These are phyloP conservation scores for Diplocarpon rosae DNA, from an alignment of 2,329 filamentous ascomycete genomes.

Conservation along the genomic window DNA sequence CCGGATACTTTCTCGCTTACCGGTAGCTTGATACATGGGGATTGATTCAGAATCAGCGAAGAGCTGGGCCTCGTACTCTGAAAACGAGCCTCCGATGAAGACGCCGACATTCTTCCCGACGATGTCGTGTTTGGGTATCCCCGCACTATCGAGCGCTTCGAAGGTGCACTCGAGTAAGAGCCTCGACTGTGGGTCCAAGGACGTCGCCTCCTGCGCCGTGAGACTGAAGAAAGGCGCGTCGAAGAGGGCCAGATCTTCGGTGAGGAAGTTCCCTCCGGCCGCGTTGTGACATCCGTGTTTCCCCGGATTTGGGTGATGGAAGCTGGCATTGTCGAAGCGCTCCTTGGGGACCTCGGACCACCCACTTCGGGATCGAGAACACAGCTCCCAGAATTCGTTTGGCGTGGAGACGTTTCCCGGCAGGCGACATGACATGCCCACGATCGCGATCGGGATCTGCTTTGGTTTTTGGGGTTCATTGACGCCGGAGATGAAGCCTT, in stretches of 20 bases:
- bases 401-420: conserved; percentile 30
- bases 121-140: conserved; percentile 18
- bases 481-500: conserved; percentile 16
- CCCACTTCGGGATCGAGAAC: conserved; percentile 29
- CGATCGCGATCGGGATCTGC: conserved; percentile 28
- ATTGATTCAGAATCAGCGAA: conserved; percentile 36
- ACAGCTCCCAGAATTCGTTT: conserved; percentile 31
- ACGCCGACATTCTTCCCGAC: conserved; percentile 30
- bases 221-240: conserved; percentile 26
- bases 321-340: conserved; percentile 40
- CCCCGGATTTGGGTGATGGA: conserved; percentile 38
- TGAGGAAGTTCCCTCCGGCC: conserved; percentile 23
- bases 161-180: conserved; percentile 22
- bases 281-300: conserved; percentile 19
- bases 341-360: conserved; percentile 26
- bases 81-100: conserved; percentile 38
- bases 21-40: conserved; percentile 41
- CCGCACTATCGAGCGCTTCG: conserved; percentile 23
- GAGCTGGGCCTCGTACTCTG: conserved; percentile 11
- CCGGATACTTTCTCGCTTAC: conserved; percentile 15
- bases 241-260: conserved; percentile 22
- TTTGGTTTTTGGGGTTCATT: conserved; percentile 10
- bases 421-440: conserved; percentile 30
- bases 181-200: conserved; percentile 27
- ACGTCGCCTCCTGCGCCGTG: conserved; percentile 21